Evolutionary conservation across 495 filamentous ascomycete genomes (phyloP).

Genomic region (Cenococcum geophilum): DNA sequence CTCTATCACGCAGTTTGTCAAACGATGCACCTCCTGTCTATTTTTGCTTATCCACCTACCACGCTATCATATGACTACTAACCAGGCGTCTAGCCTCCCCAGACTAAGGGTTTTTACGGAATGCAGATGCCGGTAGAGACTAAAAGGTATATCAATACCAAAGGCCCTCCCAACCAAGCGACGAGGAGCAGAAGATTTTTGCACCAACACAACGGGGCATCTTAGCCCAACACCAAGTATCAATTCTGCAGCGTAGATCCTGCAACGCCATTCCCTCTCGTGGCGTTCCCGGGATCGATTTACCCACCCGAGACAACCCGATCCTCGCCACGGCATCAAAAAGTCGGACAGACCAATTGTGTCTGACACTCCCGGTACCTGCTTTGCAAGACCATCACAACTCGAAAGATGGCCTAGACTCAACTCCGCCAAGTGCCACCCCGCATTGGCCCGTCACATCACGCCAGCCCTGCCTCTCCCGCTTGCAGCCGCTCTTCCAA

Average conservation of each 20-base stretch:
- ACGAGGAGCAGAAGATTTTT: background rate
- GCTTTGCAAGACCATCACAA: background rate
- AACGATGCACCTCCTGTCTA: background rate
- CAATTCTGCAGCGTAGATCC: background rate
- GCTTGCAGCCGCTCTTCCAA: background rate
- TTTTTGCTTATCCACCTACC: background rate
- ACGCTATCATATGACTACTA: conserved; percentile 1
- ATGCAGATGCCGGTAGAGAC: background rate
- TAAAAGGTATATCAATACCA: background rate
- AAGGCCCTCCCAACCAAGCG: background rate
- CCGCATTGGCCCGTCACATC: background rate
- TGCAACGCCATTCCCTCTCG: background rate
- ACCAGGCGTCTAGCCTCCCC: background rate
- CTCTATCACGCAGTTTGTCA: conserved; percentile 2
- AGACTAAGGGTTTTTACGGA: background rate
- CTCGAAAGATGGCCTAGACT: background rate
- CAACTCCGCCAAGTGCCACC: too few relatives aligned
- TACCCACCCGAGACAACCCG: background rate
- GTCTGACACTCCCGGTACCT: background rate
- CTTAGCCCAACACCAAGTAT: background rate
- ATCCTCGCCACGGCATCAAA: background rate
- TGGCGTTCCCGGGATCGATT: background rate
- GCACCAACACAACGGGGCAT: background rate
- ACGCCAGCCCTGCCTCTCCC: background rate
- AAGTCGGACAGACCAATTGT: background rate